Conservation (phyloP, 2,329 filamentous ascomycete genomes). For the Aspergillus nomiae region DNA sequence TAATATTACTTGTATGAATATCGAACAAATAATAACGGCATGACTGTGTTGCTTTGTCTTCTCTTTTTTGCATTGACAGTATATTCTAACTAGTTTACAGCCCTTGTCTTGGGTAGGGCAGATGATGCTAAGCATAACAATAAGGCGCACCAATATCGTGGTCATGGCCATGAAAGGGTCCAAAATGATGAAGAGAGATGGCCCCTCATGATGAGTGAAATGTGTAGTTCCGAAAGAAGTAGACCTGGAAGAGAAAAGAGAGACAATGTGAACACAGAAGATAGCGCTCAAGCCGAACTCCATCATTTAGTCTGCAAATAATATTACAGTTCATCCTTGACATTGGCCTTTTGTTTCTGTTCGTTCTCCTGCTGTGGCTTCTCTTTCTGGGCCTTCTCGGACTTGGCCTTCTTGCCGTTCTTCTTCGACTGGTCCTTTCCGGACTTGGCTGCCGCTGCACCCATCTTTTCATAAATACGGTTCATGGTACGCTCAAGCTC, state of each 20-base stretch:
- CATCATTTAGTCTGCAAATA: slow-evolving; percentile 4
- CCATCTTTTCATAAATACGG: slow-evolving; percentile 43
- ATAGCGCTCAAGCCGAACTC: slow-evolving; percentile 19
- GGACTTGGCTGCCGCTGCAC: slow-evolving; percentile 44
- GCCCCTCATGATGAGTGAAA: neutral
- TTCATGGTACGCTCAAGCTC: slow-evolving; percentile 62
- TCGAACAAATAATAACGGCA: neutral
- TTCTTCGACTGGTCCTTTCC: slow-evolving; percentile 29
- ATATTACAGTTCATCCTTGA: slow-evolving; percentile 14
- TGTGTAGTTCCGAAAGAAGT: neutral
- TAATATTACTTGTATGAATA: slow-evolving; percentile 4
- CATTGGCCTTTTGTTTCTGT: slow-evolving; percentile 20
- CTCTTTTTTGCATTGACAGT: slow-evolving; percentile 3
- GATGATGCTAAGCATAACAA: neutral
- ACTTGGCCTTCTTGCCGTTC: slow-evolving; percentile 31
- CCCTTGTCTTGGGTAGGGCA: neutral
- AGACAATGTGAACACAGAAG: slow-evolving; percentile 6
- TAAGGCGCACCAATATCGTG: neutral
- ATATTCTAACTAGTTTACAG: slow-evolving; percentile 15
- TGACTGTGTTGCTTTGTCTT: neutral
- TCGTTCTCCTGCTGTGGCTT: slow-evolving; percentile 16
- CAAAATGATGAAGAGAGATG: neutral
- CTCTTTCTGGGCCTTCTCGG: slow-evolving; percentile 30
- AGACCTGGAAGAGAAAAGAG: neutral
- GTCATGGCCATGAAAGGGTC: neutral